Evolutionary conservation across 495 filamentous ascomycete species (phyloP).

Genomic region (Annulohypoxylon bovei): DNA sequence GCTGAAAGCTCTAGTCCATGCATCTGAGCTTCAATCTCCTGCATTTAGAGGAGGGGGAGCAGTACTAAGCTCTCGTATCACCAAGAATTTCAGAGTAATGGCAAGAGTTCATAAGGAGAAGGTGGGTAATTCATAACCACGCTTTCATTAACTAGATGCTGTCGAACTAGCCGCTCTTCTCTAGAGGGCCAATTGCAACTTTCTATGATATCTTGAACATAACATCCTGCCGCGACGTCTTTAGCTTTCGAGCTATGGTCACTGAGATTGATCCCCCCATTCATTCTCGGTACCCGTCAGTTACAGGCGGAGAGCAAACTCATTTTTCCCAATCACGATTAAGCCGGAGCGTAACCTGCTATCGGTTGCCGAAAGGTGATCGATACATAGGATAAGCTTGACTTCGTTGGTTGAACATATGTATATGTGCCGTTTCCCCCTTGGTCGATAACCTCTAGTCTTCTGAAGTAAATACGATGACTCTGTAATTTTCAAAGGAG

Average conservation of each 20-base stretch:
- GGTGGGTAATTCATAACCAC: neutral
- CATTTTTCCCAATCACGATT: slow-evolving; percentile 74
- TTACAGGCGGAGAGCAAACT: slow-evolving; percentile 58
- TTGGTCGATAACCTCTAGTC: neutral
- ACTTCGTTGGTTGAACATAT: slow-evolving; percentile 83
- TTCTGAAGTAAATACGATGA: slow-evolving; percentile 1
- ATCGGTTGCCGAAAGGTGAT: slow-evolving; percentile 78
- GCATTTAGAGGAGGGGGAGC: neutral
- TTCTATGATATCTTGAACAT: neutral
- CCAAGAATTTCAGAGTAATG: neutral
- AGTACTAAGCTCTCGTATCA: neutral
- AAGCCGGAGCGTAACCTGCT: slow-evolving; percentile 86
- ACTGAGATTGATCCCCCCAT: slow-evolving; percentile 57
- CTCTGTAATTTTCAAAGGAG: neutral
- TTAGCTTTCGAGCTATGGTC: slow-evolving; percentile 53
- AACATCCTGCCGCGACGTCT: slow-evolving; percentile 46
- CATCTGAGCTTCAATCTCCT: neutral
- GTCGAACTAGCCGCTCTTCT: neutral
- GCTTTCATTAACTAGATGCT: neutral
- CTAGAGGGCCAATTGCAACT: neutral
- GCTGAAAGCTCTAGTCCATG: neutral
- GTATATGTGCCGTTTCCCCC: neutral
- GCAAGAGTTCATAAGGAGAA: neutral
- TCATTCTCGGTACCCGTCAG: slow-evolving; percentile 56
- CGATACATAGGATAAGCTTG: slow-evolving; percentile 88